Evolutionary conservation across 2,329 filamentous ascomycete genomes (phyloP), one percentile per base, ranked within the genome.

Genomic region (Botryosphaeria dothidea): DNA sequence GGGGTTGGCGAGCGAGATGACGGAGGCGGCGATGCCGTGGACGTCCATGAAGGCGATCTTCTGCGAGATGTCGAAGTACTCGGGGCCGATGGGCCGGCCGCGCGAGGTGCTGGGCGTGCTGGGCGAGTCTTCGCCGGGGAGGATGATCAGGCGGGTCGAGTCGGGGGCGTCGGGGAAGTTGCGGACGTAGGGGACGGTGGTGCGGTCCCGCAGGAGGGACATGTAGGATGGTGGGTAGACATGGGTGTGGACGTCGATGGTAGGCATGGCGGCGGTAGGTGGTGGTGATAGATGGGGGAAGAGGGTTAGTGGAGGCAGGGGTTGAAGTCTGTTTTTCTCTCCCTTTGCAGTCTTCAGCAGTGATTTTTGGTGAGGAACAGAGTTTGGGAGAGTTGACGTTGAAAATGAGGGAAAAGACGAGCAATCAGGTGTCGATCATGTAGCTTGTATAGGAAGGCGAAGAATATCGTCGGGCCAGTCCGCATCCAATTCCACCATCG

Each of bases 31-130:
- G 75, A 97, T 97, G 62, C 81, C 81, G 79, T 97, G 93, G 17
- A 84, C 86, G 75, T 92, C 85, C 93, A 97, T 97, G 80, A 97
- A 97, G 56, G 87, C 84, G 15, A 97, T 83, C 74, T 97, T 97
- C 70, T 92, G 84, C 17, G 83, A 80, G 65, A 96, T 88, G 49
- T 92, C 91, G 67, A 89, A 92, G 82, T 94, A 97, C 71, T 93
- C 91, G 0, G 87, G 83, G 23, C 92, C 94, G 48, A 97, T 87
- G 3, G 93, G 93, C 3, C 93, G 88, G 41, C 93, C 93, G 2
- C 91, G 89, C 8, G 87, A 85, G 9, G 77, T 78, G 13, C 76
- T 78, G 1, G 77, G 77, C 49, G 84, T 86, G 21, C 81, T 80
- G 2, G 83, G 75, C 25, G 84, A 78, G 73, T 88, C 83, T 69